A percentile compares a stretch with the other conserved stretches of the same genome.
Conservation (phyloP, 441 rosid genomes). For the Breynia disticha region DNA sequence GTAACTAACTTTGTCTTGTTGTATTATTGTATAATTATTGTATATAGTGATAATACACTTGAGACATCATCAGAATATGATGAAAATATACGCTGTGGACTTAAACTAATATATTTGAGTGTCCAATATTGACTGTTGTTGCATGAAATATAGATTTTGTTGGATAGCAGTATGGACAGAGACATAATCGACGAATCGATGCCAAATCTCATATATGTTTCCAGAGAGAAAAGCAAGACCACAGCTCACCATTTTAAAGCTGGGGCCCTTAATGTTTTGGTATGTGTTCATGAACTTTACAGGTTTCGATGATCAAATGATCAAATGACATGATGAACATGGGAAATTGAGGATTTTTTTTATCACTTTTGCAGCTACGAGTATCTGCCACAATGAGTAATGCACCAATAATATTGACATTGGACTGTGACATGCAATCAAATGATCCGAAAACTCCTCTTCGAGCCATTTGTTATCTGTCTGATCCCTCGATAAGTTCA, state of each 20-base stretch:
- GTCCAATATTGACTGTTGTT: neutral
- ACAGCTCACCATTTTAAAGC: constrained; percentile 66
- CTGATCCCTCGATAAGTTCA: constrained; percentile 23
- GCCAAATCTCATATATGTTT: constrained; percentile 62
- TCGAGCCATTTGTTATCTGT: constrained; percentile 35
- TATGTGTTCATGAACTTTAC: constrained; percentile 15
- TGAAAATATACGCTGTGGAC: too few species aligned
- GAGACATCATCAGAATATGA: too few species aligned
- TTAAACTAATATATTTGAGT: neutral
- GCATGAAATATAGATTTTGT: constrained; percentile 31
- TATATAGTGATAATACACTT: too few species aligned
- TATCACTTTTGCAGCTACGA: constrained; percentile 35
- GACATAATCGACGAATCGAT: too few species aligned
- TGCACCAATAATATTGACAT: constrained; percentile 43
- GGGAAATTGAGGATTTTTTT: too few species aligned
- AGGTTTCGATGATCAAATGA: too few species aligned
- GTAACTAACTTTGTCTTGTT: too few species aligned
- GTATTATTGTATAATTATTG: too few species aligned
- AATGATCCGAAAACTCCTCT: constrained; percentile 38
- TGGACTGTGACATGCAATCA: constrained; percentile 61
- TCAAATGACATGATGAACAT: too few species aligned
- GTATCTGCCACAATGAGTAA: constrained; percentile 62
- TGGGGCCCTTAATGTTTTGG: constrained; percentile 71
- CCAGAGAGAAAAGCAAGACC: constrained; percentile 50
- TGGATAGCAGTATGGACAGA: constrained; percentile 35